Conservation (phyloP, 1,139 yeast species). For the Saccharomyces pastorianus region DNA sequence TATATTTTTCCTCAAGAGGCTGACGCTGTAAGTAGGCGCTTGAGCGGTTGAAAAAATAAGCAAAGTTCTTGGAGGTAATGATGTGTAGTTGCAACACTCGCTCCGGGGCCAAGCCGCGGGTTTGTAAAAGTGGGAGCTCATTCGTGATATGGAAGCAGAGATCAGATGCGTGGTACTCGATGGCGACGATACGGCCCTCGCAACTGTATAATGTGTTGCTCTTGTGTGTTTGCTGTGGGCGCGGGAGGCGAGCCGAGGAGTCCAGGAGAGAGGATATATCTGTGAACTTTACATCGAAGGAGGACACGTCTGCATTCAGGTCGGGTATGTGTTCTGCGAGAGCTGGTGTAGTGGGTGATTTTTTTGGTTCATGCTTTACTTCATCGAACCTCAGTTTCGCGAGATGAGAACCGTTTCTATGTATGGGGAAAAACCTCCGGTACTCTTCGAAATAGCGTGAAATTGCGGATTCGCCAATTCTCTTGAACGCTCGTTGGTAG, state of each 20-base stretch:
- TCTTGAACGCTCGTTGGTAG: not conserved
- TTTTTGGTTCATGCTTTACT: not conserved
- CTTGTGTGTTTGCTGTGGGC: not conserved
- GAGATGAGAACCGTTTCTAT: not conserved
- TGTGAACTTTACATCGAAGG: not conserved
- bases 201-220: not conserved
- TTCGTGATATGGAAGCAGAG: constrained; percentile 2
- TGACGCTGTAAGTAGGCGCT: not conserved
- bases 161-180: constrained; percentile 3
- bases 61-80: constrained; percentile 8
- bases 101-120: not conserved
- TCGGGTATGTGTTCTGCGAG: not conserved
- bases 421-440: not conserved
- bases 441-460: not conserved
- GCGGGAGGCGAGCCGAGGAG: not conserved
- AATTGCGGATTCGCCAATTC: not conserved
- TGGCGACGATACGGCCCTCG: constrained; percentile 7
- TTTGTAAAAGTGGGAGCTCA: not conserved
- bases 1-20: not conserved
- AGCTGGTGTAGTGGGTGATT: not conserved
- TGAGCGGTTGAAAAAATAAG: not conserved
- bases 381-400: not conserved
- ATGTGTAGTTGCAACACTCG: constrained; percentile 12
- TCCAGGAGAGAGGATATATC: not conserved
- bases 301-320: not conserved